phyloP scores from a whole-genome alignment of 768 basidiomycete species.

The Glaciozyma martinii region DNA sequence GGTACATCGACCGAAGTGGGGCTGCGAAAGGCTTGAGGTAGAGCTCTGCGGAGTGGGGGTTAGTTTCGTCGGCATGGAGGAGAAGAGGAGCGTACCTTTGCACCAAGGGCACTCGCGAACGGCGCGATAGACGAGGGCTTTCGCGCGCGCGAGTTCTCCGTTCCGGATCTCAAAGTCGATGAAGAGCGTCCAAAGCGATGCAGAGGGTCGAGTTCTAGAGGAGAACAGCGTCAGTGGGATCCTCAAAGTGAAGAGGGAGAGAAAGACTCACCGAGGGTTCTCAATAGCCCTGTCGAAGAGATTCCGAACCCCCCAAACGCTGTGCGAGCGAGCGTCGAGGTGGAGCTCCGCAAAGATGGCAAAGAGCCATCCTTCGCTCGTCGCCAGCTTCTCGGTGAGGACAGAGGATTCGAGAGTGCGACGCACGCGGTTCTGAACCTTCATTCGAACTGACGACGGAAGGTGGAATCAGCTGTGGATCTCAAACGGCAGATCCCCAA shows the following conservation, averaged over 20 bases:
- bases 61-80: neutral
- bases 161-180: constrained; percentile 42
- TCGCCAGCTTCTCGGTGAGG: constrained; percentile 17
- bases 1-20: constrained; percentile 37
- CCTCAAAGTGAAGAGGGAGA: neutral
- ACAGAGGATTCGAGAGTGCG: constrained; percentile 34
- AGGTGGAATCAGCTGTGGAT: neutral
- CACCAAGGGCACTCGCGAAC: constrained; percentile 39
- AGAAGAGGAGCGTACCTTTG: constrained; percentile 35
- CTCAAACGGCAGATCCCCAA: neutral
- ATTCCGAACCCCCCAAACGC: constrained; percentile 39
- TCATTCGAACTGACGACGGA: constrained; percentile 27
- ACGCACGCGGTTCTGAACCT: constrained; percentile 40
- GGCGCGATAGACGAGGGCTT: constrained; percentile 40
- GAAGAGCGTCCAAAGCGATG: constrained; percentile 40
- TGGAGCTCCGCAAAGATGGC: constrained; percentile 36
- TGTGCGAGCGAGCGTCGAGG: constrained; percentile 28
- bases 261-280: constrained; percentile 12
- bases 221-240: neutral
- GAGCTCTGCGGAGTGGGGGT: constrained; percentile 34
- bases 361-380: constrained; percentile 33
- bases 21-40: constrained; percentile 42
- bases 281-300: constrained; percentile 39
- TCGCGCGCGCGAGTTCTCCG: constrained; percentile 35
- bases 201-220: constrained; percentile 35